Conservation (phyloP, 2,329 filamentous ascomycete species). For the Chaetomiaceae sp. region DNA sequence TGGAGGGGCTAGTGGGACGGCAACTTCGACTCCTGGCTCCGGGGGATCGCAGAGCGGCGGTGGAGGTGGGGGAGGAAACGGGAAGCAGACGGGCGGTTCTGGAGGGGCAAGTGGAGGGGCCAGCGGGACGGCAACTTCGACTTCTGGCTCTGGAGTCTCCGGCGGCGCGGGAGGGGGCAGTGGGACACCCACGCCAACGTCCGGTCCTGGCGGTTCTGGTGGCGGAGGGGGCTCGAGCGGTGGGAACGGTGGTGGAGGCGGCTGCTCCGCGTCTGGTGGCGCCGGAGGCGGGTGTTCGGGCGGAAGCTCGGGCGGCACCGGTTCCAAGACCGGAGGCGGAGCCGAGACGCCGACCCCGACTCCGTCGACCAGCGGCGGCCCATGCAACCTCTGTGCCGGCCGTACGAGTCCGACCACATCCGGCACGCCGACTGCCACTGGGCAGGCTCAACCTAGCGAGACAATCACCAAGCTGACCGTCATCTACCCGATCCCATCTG, state of each 20-base stretch:
- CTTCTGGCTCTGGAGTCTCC: not conserved
- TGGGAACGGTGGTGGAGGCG: not conserved
- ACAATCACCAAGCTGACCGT: constrained; percentile 15
- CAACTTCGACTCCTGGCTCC: not conserved
- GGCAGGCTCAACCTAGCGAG: constrained; percentile 1
- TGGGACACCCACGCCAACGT: not conserved
- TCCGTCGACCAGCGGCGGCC: not conserved
- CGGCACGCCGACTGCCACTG: constrained; percentile 4
- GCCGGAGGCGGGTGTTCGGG: not conserved
- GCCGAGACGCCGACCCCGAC: not conserved
- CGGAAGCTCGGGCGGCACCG: not conserved
- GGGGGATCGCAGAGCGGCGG: constrained; percentile 1
- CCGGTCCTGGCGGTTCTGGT: not conserved
- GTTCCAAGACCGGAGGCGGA: not conserved
- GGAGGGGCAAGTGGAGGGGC: too few relatives aligned
- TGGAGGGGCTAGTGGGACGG: too few relatives aligned
- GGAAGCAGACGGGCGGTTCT: too few relatives aligned
- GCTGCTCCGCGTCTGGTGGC: too few relatives aligned
- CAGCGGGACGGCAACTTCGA: not conserved
- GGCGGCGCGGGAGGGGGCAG: not conserved
- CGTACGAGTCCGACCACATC: constrained; percentile 11
- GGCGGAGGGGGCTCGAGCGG: not conserved
- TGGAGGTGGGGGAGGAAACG: not conserved
- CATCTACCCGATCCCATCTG: constrained; percentile 14
- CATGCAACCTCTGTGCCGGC: constrained; percentile 8